Percentiles rank a stretch among this genome's conserved stretches.
Evolutionary conservation across 129 eudicot species (phyloP).

Genomic region (Arctium lappa): DNA sequence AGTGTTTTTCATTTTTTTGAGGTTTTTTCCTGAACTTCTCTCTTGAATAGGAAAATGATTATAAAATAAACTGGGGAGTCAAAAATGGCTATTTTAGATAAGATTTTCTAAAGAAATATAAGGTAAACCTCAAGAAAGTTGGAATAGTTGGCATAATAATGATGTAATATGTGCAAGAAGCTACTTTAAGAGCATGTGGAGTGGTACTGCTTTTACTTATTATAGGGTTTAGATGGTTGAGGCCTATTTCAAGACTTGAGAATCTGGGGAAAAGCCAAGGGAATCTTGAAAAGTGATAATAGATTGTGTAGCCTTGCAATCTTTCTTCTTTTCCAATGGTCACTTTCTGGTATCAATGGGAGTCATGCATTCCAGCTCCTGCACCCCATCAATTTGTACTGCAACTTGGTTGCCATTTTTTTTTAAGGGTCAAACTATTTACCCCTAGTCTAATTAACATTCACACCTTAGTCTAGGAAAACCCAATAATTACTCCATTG

Average conservation of each 20-base stretch:
- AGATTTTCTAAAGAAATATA: neutral
- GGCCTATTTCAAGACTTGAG: conserved; percentile 16
- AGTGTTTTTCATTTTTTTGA: too few species aligned
- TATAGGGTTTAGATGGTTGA: conserved; percentile 14
- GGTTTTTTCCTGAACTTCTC: too few species aligned
- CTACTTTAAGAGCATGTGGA: neutral
- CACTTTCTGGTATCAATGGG: neutral
- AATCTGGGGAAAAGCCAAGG: neutral
- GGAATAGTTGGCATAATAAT: neutral
- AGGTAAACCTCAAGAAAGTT: neutral
- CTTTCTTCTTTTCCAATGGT: conserved; percentile 27
- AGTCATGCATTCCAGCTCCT: neutral
- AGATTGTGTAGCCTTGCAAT: conserved; percentile 25
- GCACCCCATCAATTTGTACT: neutral
- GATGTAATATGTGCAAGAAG: neutral
- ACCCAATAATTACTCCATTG: too few species aligned
- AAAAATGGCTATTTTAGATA: too few species aligned
- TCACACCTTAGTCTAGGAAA: too few species aligned
- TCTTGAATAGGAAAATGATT: too few species aligned
- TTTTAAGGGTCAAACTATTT: too few species aligned
- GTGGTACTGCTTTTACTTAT: conserved; percentile 17
- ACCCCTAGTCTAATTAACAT: too few species aligned
- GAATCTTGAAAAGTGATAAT: conserved; percentile 22
- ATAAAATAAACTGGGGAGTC: too few species aligned
- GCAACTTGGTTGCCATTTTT: neutral